Conservation (phyloP, 2,329 filamentous ascomycete species). For the Xylariaceae sp. region DNA sequence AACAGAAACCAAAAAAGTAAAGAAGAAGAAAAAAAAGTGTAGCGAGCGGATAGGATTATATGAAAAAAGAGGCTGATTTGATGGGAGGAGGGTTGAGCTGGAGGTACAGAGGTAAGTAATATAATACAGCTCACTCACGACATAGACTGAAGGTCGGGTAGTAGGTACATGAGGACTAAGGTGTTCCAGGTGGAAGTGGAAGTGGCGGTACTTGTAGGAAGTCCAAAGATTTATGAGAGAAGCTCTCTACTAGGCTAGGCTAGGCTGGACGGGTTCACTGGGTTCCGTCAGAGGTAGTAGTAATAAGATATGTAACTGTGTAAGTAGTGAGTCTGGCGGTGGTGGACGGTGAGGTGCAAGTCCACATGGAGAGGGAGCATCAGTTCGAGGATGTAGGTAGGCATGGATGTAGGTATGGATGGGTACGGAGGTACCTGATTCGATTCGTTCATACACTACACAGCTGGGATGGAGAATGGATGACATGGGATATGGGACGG, state of each 20-base stretch:
- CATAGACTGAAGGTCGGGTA: slow-evolving; percentile 31
- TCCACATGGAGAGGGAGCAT: not conserved
- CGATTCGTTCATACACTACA: too few relatives aligned
- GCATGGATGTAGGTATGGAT: not conserved
- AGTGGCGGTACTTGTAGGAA: slow-evolving; percentile 26
- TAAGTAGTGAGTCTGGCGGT: slow-evolving; percentile 2
- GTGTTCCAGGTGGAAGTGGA: slow-evolving; percentile 28
- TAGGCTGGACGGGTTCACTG: not conserved
- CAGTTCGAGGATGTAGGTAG: not conserved
- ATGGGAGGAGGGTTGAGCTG: slow-evolving; percentile 25
- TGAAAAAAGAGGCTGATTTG: slow-evolving; percentile 28
- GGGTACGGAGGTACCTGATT: not conserved
- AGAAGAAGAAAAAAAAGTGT: slow-evolving; percentile 14
- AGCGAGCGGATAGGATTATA: slow-evolving; percentile 28
- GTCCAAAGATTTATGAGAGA: slow-evolving; percentile 3
- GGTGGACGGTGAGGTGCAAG: not conserved
- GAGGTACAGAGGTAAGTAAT: too few relatives aligned
- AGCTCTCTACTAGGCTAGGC: not conserved
- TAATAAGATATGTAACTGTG: slow-evolving; percentile 1
- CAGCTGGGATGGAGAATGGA: not conserved
- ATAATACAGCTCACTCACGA: slow-evolving; percentile 34
- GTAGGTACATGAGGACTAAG: slow-evolving; percentile 31
- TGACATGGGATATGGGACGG: slow-evolving; percentile 12
- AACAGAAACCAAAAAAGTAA: too few relatives aligned
- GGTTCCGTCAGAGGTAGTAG: slow-evolving; percentile 3